Evolutionary conservation across 2,329 filamentous ascomycete species (phyloP), one percentile per base, ranked within the genome.

Genomic region (Chalaropsis ovoidea): DNA sequence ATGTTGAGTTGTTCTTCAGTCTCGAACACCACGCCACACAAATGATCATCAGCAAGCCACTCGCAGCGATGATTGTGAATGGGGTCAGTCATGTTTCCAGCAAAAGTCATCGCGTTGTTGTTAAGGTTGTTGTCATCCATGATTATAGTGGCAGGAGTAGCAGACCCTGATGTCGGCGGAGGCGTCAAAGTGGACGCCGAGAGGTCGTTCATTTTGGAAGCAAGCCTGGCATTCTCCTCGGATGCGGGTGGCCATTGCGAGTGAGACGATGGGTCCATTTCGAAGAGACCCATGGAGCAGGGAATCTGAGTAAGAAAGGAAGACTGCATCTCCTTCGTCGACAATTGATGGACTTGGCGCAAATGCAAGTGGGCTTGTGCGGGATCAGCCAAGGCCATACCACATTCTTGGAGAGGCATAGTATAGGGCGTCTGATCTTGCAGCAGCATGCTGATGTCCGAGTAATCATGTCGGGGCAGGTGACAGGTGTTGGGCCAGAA

Each of bases 1-100:
- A 76, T 73, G 69, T 86, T 83, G 42, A 86, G 75, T 3, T 78
- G 76, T 60, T 80, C 77, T 17, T 80, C 75, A 31, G 76, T 74
- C 1, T 72, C 70, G 68, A 81, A 82, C 0, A 70, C 70, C 58
- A 71, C 68, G 8, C 70, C 71, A 63, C 77, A 78, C 10, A 73
- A 64, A 8, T 68, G 62, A 1, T 70, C 72, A 5, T 70, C 66
- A 11, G 65, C 31, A 17, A 68, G 17, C 66, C 66, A 67, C 15
- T 62, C 35, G 19, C 66, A 67, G 15, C 19, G 35, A 22, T 65
- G 60, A 7, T n/a, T 35, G n/a, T 43, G 15, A 10, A 41, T 43
- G 11, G 22, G 15, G 56, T 62, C 64, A 2, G 17, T 49, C 15
- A 35, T 6, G 10, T 19, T 10, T 17, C 31, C 35, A 45, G 49